These are phyloP conservation scores for Phaeosphaeria sp. DNA, from an alignment of 2,329 filamentous ascomycete genomes.

Conservation along the genomic window DNA sequence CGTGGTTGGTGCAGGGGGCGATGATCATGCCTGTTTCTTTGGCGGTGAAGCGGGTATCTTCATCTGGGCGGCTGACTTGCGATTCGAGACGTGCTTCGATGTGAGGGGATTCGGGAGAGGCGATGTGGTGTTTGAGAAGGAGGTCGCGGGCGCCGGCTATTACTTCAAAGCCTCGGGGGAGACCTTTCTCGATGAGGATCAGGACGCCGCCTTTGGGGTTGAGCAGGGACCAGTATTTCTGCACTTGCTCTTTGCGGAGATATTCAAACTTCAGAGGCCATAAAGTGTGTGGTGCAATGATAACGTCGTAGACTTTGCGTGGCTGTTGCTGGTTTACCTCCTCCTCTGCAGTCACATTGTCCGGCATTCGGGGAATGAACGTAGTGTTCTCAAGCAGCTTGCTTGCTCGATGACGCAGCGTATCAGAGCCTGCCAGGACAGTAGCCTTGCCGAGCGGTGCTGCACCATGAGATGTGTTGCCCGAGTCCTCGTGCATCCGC, in stretches of 20 bases:
- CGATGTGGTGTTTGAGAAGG: constrained; percentile 77
- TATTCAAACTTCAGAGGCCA: constrained; percentile 78
- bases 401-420: constrained; percentile 77
- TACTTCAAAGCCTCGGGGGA: constrained; percentile 90
- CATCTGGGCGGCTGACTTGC: constrained; percentile 48
- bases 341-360: constrained; percentile 74
- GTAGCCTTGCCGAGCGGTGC: constrained; percentile 75
- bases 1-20: constrained; percentile 82
- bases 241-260: constrained; percentile 77
- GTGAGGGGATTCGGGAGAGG: constrained; percentile 62
- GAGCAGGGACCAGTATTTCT: constrained; percentile 89
- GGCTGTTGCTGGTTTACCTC: constrained; percentile 43
- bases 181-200: constrained; percentile 87
- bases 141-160: constrained; percentile 84
- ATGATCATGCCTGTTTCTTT: constrained; percentile 71
- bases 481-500: constrained; percentile 59
- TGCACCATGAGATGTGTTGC: constrained; percentile 27
- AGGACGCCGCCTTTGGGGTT: constrained; percentile 86
- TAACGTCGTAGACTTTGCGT: constrained; percentile 85
- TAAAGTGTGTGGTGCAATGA: constrained; percentile 86
- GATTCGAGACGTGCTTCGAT: constrained; percentile 49
- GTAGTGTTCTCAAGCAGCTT: constrained; percentile 85
- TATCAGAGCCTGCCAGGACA: constrained; percentile 78
- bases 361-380: constrained; percentile 89
- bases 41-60: constrained; percentile 40